Conservation (phyloP, 2,329 filamentous ascomycete species). For the Celoporthe dispersa region DNA sequence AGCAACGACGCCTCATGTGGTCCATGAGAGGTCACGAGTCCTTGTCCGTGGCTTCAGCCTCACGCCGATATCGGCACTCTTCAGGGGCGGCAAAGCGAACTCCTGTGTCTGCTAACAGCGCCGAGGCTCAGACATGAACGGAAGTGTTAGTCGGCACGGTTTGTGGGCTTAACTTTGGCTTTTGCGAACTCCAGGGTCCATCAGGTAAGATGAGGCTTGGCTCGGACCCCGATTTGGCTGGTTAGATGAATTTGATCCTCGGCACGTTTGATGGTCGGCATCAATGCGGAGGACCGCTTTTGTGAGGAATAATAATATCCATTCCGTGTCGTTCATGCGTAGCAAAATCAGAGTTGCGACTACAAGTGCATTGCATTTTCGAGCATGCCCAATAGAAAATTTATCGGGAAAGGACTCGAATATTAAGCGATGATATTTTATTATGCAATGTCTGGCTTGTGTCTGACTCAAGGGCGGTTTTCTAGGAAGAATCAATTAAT, state of each 20-base stretch:
- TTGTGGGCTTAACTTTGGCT: neutral
- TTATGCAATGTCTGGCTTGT: too few relatives aligned
- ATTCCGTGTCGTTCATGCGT: neutral
- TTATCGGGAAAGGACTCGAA: too few relatives aligned
- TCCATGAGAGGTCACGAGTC: conserved; percentile 1
- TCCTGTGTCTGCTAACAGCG: neutral
- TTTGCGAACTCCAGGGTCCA: neutral
- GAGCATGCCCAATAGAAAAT: too few relatives aligned
- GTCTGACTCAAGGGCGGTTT: too few relatives aligned
- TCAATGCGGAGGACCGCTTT: neutral
- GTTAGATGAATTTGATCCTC: neutral
- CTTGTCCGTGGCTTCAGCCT: neutral
- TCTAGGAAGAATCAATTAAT: too few relatives aligned
- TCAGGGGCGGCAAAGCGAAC: neutral
- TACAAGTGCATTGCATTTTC: neutral
- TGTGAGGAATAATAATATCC: neutral
- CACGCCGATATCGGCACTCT: conserved; percentile 8
- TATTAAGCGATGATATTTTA: too few relatives aligned
- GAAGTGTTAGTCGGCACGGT: neutral
- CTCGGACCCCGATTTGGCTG: neutral
- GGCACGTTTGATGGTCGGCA: neutral
- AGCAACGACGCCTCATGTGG: neutral
- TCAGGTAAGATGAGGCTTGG: neutral
- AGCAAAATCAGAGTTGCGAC: neutral
- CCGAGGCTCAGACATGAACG: neutral